phyloP scores from a whole-genome alignment of 164 flowering plant genomes.

The Tinospora cordifolia region DNA sequence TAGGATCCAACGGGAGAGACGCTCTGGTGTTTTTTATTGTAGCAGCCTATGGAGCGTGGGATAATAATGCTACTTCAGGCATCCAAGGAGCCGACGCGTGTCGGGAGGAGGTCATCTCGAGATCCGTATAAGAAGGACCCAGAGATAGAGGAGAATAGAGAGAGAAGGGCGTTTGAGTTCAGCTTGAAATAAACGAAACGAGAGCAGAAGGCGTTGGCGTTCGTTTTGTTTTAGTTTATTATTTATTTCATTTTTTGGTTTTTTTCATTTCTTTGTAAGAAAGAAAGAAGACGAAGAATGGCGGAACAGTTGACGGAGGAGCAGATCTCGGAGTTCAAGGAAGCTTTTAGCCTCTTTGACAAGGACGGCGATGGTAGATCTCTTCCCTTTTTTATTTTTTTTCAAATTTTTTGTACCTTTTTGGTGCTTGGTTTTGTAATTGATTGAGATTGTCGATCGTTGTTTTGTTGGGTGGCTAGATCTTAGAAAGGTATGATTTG shows the following conservation, averaged over 20 bases:
- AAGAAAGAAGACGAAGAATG: slow-evolving; percentile 14
- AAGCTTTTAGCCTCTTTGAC: slow-evolving; percentile 35
- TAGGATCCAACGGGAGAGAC: background rate
- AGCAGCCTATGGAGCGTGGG: background rate
- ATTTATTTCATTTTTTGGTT: background rate
- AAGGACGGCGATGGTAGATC: slow-evolving; percentile 33
- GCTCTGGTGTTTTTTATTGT: background rate
- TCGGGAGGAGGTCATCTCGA: background rate
- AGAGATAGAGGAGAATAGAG: background rate
- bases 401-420: background rate
- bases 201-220: background rate
- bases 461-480: no score
- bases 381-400: background rate
- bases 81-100: background rate
- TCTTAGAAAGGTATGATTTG: no score
- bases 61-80: no score
- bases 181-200: background rate
- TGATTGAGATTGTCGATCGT: no score
- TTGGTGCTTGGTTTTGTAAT: no score
- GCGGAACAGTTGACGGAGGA: slow-evolving; percentile 36
- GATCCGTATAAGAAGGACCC: background rate
- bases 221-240: background rate
- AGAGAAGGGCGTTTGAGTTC: no score
- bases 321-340: slow-evolving; percentile 39
- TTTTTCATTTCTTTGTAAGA: background rate